Evolutionary conservation across 345 rosid genomes (phyloP).

Genomic region (Excoecaria cochinchinensis): DNA sequence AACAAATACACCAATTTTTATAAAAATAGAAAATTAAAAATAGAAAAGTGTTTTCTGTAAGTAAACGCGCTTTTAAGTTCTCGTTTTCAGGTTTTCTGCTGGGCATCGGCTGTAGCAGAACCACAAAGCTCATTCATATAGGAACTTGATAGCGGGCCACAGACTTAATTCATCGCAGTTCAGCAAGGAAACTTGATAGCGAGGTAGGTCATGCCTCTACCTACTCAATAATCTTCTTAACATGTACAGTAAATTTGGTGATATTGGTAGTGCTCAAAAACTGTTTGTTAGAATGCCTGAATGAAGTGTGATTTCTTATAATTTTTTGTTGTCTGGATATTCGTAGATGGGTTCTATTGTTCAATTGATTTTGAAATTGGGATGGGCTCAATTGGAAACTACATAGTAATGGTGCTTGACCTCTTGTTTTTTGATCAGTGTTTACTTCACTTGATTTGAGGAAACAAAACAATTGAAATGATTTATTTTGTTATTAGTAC

Average conservation of each 20-base stretch:
- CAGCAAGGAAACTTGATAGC: no score
- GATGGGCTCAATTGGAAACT: no score
- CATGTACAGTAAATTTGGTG: conserved; percentile 39
- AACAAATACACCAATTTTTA: no score
- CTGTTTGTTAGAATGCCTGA: conserved; percentile 49
- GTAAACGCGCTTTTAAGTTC: no score
- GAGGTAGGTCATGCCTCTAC: conserved; percentile 16
- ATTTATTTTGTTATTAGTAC: background rate
- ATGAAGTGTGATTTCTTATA: conserved; percentile 43
- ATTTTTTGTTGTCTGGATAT: conserved; percentile 46
- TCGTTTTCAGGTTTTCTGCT: no score
- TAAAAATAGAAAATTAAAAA: no score
- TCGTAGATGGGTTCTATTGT: conserved; percentile 37
- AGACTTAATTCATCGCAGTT: no score
- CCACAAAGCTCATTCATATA: no score
- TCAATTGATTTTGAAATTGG: conserved; percentile 31
- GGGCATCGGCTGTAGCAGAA: no score
- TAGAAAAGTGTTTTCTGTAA: no score
- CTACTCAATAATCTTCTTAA: conserved; percentile 39
- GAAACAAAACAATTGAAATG: background rate
- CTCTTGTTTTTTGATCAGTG: background rate
- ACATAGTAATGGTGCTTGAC: background rate
- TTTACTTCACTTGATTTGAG: background rate
- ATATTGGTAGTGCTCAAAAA: conserved; percentile 35
- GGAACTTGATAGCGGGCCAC: no score